Conservation (phyloP, 2,329 filamentous ascomycete genomes). For the Acarospora socialis region DNA sequence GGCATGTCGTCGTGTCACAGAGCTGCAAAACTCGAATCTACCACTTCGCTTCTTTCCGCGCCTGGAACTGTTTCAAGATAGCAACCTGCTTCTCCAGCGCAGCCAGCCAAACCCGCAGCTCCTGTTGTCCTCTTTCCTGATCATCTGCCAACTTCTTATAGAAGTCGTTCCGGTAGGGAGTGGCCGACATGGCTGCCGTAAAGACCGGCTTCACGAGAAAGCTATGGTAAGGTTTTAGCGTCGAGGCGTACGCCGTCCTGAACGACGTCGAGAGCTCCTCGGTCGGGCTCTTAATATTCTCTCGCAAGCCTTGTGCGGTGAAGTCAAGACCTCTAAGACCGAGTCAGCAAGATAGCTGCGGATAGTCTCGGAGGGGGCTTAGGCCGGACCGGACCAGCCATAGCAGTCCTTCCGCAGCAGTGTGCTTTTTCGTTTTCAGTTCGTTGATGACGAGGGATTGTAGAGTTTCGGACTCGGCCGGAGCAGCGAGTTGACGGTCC, state of each 20-base stretch:
- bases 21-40: too few species aligned
- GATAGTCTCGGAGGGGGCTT: background rate
- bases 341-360: conserved; percentile 5
- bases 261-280: conserved; percentile 80
- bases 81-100: conserved; percentile 62
- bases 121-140: conserved; percentile 34
- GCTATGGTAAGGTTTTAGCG: conserved; percentile 82
- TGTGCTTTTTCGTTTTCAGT: conserved; percentile 77
- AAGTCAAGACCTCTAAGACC: conserved; percentile 74
- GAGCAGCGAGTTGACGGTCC: conserved; percentile 63
- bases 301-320: conserved; percentile 67
- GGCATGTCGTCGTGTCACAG: too few species aligned
- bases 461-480: conserved; percentile 64
- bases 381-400: conserved; percentile 88
- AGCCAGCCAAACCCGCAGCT: conserved; percentile 58
- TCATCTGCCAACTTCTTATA: conserved; percentile 65
- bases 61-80: conserved; percentile 57
- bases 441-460: conserved; percentile 79
- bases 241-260: conserved; percentile 67
- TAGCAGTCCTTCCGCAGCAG: conserved; percentile 73
- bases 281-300: conserved; percentile 52
- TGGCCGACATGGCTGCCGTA: conserved; percentile 81
- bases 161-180: conserved; percentile 87
- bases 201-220: conserved; percentile 88
- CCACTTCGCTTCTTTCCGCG: conserved; percentile 37